phyloP scores from a whole-genome alignment of 129 eudicot species.

The Lonicera japonica region DNA sequence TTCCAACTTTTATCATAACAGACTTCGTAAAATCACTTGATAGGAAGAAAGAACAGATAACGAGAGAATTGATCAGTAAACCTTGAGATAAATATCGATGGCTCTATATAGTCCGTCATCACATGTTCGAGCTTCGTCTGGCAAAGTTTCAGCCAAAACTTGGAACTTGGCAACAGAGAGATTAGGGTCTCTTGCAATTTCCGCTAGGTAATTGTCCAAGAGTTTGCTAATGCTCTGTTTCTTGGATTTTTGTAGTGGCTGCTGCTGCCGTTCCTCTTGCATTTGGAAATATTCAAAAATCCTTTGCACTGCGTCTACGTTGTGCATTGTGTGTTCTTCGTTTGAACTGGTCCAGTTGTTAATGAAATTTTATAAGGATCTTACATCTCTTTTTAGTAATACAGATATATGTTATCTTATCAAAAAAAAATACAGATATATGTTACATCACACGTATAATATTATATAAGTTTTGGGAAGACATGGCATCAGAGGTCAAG shows the following conservation, averaged over 20 bases:
- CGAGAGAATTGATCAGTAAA: constrained; percentile 7
- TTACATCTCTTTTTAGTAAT: background rate
- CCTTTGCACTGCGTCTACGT: constrained; percentile 55
- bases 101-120: constrained; percentile 86
- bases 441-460: too few species aligned
- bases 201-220: constrained; percentile 74
- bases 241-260: constrained; percentile 28
- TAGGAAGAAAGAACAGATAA: background rate
- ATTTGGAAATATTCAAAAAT: constrained; percentile 65
- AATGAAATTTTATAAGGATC: background rate
- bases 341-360: constrained; percentile 25
- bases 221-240: constrained; percentile 48
- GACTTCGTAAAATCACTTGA: background rate
- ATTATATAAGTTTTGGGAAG: too few species aligned
- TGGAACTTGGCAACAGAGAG: constrained; percentile 58
- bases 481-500: too few species aligned
- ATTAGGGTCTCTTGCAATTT: constrained; percentile 67
- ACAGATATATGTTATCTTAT: too few species aligned
- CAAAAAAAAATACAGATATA: too few species aligned
- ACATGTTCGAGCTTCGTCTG: constrained; percentile 56
- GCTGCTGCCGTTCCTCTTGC: constrained; percentile 44
- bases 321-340: constrained; percentile 41
- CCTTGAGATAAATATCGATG: constrained; percentile 82
- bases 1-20: too few species aligned
- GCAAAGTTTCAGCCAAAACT: constrained; percentile 66